Base-by-base conservation (phyloP, 164 flowering plant genomes). In the Sedum album region DNA sequence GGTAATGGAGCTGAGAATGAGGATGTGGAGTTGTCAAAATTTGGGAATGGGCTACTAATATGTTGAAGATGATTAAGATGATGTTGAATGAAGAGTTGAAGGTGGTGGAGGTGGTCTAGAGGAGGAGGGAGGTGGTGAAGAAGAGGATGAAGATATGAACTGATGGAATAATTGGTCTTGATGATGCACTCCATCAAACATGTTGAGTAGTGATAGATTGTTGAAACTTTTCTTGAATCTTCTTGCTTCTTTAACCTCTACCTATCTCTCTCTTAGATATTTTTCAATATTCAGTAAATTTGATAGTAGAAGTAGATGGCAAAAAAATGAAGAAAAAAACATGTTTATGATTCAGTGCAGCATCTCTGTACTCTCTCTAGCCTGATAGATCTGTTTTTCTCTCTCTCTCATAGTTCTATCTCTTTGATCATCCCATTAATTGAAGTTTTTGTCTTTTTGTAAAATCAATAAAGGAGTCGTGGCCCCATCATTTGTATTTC, bases 161-260 rank as follows among this genome's bases (percentile, higher is more conserved):
- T 57, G 33, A 57, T 26, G 62, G 33, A 57, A 57, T 57, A 57
- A 57, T 57, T 57, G 62, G 33, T 57, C 62, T 57, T 57, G 62
- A 57, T 57, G 31, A 57, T 57, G 62, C 62, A 57, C 28, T 57
- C 62, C 62, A 57, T 57, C 62, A 57, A 57, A 57, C 62, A 57
- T 57, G 48, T 44, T 44, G 20, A 11, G 48, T 44, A 11, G 20
- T 44, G 48, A 20, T 44, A 15, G 48, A 44, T 44, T 44, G 48
- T 57, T 57, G 33, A 26, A 26, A 28, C 33, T 57, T 57, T 26
- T 26, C 20, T 30, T 57, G 33, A 57, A 28, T 57, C 62, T 57
- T 53, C 20, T 57, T 28, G 31, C 62, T 55, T 26, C 17, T 4
- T 30, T 44, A 44, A 44, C 48, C 48, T 17, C 46, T 41, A 0